These are phyloP conservation scores for Vitis hybrid DNA, from an alignment of 177 flowering plant species.

Conservation along the genomic window DNA sequence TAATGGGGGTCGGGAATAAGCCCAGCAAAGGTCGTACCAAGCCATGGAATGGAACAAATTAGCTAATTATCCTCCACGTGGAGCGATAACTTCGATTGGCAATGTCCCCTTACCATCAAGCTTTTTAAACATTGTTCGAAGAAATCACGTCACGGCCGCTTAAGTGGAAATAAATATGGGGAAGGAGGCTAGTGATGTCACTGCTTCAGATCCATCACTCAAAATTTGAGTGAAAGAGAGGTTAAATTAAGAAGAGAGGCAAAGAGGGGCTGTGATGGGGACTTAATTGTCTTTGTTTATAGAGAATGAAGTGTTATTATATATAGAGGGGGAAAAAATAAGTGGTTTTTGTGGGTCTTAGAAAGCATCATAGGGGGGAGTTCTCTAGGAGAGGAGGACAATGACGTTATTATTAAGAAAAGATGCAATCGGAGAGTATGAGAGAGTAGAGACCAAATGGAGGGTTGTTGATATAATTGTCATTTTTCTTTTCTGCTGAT, in stretches of 20 bases:
- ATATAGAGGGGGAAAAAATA: not conserved
- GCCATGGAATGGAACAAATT: not conserved
- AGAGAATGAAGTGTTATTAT: slow-evolving; percentile 13
- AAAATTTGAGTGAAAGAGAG: not conserved
- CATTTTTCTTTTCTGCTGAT: not conserved
- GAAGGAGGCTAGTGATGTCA: slow-evolving; percentile 16
- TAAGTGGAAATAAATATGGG: not conserved
- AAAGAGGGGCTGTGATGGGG: not conserved
- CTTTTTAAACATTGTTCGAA: not conserved
- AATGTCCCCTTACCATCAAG: not conserved
- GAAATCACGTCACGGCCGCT: not conserved
- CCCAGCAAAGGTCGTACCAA: not conserved
- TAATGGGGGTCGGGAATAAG: not conserved
- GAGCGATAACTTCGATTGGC: slow-evolving; percentile 9
- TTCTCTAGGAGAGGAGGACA: slow-evolving; percentile 6
- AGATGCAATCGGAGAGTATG: slow-evolving; percentile 3
- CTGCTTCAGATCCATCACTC: slow-evolving; percentile 14
- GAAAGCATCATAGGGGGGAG: slow-evolving; percentile 7
- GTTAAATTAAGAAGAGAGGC: not conserved
- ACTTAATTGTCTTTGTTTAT: slow-evolving; percentile 9
- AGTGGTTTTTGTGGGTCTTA: not conserved
- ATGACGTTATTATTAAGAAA: slow-evolving; percentile 15
- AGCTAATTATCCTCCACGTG: slow-evolving; percentile 7
- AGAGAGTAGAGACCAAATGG: not conserved
- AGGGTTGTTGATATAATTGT: slow-evolving; percentile 19